Evolutionary conservation across 163 green algal species (phyloP).

Genomic region (Scenedesmus sp.): DNA sequence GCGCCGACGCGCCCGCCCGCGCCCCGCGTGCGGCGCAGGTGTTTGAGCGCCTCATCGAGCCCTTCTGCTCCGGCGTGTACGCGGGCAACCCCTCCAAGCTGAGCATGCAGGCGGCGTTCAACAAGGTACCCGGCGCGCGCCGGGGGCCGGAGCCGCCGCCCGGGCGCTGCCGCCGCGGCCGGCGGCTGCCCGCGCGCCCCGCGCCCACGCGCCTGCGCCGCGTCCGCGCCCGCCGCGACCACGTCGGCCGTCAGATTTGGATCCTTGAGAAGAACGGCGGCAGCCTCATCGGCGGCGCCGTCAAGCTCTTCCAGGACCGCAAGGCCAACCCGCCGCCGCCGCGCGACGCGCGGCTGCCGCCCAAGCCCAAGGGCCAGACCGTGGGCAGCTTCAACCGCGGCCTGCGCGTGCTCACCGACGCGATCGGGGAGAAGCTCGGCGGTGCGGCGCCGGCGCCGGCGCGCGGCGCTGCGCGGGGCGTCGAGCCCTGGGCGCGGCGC

Average conservation of each 20-base stretch:
- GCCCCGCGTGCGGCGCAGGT: too few relatives aligned
- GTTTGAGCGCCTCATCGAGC: slow-evolving; percentile 97
- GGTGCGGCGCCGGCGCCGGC: not conserved
- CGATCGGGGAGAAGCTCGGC: slow-evolving; percentile 83
- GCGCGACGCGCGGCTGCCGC: slow-evolving; percentile 84
- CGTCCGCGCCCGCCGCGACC: too few relatives aligned
- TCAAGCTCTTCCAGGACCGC: slow-evolving; percentile 89
- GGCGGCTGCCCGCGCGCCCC: not conserved
- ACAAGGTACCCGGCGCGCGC: slow-evolving; percentile 69
- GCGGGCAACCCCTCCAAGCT: slow-evolving; percentile 96
- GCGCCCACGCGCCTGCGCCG: not conserved
- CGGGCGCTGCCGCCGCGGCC: not conserved
- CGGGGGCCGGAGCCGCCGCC: not conserved
- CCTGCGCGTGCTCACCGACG: slow-evolving; percentile 90
- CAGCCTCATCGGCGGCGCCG: slow-evolving; percentile 89
- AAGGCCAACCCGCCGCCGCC: slow-evolving; percentile 83
- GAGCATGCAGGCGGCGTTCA: slow-evolving; percentile 97
- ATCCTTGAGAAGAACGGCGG: slow-evolving; percentile 92
- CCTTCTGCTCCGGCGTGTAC: slow-evolving; percentile 99
- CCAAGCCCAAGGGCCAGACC: slow-evolving; percentile 93
- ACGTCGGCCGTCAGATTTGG: slow-evolving; percentile 76
- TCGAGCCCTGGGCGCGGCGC: too few relatives aligned
- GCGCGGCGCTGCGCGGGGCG: not conserved
- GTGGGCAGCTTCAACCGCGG: slow-evolving; percentile 95
- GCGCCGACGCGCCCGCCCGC: too few relatives aligned